These are phyloP conservation scores for Penicillium capsulatum DNA, from an alignment of 2,329 filamentous ascomycete genomes.

Conservation along the genomic window DNA sequence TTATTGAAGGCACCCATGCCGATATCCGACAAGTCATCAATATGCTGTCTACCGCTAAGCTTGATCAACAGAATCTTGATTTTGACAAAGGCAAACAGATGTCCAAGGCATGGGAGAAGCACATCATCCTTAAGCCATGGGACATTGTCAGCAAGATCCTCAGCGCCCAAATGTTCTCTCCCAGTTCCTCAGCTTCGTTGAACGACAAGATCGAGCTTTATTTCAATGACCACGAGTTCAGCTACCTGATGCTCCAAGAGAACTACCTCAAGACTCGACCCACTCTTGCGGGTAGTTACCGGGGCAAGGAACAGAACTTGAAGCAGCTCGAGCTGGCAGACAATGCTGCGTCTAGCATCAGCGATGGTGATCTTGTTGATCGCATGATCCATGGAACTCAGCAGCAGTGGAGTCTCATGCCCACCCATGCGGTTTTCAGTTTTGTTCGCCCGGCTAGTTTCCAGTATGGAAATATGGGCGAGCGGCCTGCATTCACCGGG, in stretches of 20 bases:
- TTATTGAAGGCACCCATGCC: slow-evolving; percentile 92
- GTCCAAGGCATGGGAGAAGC: slow-evolving; percentile 98
- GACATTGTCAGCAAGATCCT: slow-evolving; percentile 95
- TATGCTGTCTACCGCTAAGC: slow-evolving; percentile 91
- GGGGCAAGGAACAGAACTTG: slow-evolving; percentile 65
- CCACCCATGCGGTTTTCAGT: slow-evolving; percentile 90
- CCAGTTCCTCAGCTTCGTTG: slow-evolving; percentile 75
- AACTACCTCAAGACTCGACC: slow-evolving; percentile 90
- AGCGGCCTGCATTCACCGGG: slow-evolving; percentile 70
- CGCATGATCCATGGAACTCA: slow-evolving; percentile 98
- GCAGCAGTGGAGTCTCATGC: slow-evolving; percentile 98
- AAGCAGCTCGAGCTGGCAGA: slow-evolving; percentile 84
- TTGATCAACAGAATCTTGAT: slow-evolving; percentile 75
- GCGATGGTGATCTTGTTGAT: slow-evolving; percentile 92
- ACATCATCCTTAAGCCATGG: slow-evolving; percentile 94
- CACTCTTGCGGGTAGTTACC: slow-evolving; percentile 57
- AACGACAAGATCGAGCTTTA: slow-evolving; percentile 99
- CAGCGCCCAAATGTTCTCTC: slow-evolving; percentile 77
- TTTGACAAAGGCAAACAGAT: slow-evolving; percentile 86
- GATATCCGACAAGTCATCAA: slow-evolving; percentile 98
- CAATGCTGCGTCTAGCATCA: slow-evolving; percentile 89
- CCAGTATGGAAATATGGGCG: slow-evolving; percentile 70
- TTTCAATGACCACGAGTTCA: slow-evolving; percentile 99
- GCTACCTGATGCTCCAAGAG: slow-evolving; percentile 95
- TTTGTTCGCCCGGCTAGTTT: slow-evolving; percentile 89